A percentile compares a stretch with the other conserved stretches of the same genome.
phyloP scores from a whole-genome alignment of 352 stramenopile species.

The Phytophthora sansomeana region DNA sequence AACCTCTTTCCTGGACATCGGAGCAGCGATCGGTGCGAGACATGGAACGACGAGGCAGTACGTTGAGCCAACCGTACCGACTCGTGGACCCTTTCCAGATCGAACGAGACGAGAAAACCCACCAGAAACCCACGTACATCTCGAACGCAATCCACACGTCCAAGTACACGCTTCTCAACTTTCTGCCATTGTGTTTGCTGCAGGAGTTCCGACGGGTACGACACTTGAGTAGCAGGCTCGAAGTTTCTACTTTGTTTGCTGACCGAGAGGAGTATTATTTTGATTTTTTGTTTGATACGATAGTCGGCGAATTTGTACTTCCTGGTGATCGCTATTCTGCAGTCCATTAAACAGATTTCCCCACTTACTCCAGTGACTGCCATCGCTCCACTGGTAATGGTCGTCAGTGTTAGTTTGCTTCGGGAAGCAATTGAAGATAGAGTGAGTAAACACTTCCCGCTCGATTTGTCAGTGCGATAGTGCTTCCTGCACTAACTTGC shows the following conservation, averaged over 20 bases:
- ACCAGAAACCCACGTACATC: constrained; percentile 62
- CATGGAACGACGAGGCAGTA: constrained; percentile 38
- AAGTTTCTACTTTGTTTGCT: background rate
- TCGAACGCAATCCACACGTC: constrained; percentile 89
- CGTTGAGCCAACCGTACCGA: constrained; percentile 42
- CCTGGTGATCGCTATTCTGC: constrained; percentile 91
- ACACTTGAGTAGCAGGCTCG: background rate
- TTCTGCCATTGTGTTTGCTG: constrained; percentile 70
- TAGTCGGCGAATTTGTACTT: constrained; percentile 96
- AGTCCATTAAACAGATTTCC: constrained; percentile 88
- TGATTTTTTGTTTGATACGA: constrained; percentile 33
- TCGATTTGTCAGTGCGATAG: constrained; percentile 8
- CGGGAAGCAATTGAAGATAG: constrained; percentile 85
- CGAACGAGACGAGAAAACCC: constrained; percentile 58
- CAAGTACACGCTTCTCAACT: constrained; percentile 92
- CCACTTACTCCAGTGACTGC: constrained; percentile 77
- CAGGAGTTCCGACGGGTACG: constrained; percentile 88
- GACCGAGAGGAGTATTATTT: background rate
- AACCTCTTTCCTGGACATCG: constrained; percentile 17
- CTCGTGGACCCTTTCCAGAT: constrained; percentile 75
- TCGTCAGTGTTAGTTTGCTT: constrained; percentile 79
- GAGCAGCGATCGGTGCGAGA: constrained; percentile 7
- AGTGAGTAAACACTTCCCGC: constrained; percentile 38
- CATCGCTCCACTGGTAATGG: constrained; percentile 83
- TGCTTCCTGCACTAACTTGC: constrained; percentile 32